Percentiles rank a stretch among this genome's conserved stretches.
Conservation (phyloP, 768 basidiomycete genomes). For the Dentipellis sp. region DNA sequence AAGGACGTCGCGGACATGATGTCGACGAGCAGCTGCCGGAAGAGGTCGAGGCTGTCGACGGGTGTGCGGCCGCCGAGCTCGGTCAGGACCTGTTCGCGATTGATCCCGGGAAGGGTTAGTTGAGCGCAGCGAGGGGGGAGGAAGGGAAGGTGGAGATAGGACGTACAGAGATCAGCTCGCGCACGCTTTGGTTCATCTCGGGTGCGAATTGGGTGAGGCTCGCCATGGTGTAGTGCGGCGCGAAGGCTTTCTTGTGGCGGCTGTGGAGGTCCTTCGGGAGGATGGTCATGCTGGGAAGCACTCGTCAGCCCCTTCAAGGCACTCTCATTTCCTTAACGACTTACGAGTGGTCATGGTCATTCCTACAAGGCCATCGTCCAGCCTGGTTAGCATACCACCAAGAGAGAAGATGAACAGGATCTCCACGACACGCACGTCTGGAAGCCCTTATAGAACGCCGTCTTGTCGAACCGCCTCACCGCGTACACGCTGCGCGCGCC, state of each 20-base stretch:
- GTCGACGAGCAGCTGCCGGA: conserved; percentile 74
- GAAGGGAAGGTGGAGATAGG: conserved; percentile 6
- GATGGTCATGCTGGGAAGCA: conserved; percentile 86
- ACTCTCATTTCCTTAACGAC: conserved; percentile 4
- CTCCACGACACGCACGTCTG: conserved; percentile 49
- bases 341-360: conserved; percentile 78
- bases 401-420: conserved; percentile 14
- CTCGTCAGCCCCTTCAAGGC: too few species aligned
- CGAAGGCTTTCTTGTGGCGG: conserved; percentile 65
- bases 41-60: conserved; percentile 60
- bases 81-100: conserved; percentile 45
- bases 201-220: conserved; percentile 62
- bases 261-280: conserved; percentile 63
- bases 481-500: conserved; percentile 59
- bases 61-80: conserved; percentile 40
- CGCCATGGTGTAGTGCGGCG: conserved; percentile 58
- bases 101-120: background rate
- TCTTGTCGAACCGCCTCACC: conserved; percentile 62
- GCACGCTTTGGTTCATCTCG: conserved; percentile 54
- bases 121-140: background rate
- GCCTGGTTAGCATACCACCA: too few species aligned
- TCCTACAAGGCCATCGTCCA: too few species aligned
- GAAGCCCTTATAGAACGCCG: conserved; percentile 70
- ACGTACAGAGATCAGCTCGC: conserved; percentile 53
- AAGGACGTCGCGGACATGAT: conserved; percentile 59